Conservation (phyloP, 768 basidiomycete species). For the Pulveroboletus sp. region DNA sequence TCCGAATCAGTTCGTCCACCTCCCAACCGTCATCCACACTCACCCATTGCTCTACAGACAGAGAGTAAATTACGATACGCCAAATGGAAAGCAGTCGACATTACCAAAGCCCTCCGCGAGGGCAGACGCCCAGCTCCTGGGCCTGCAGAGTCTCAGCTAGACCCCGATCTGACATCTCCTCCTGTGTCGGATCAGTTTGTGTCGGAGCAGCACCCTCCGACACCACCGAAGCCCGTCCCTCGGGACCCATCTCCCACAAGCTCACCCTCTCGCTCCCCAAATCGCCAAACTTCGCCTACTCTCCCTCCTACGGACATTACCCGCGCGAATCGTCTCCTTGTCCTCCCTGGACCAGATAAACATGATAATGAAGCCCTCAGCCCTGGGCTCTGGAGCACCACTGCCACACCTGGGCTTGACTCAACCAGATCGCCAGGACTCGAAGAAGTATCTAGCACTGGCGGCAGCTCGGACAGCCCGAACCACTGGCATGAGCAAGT, state of each 20-base stretch:
- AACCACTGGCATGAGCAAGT: slow-evolving; percentile 28
- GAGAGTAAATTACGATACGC: slow-evolving; percentile 89
- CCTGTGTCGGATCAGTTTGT: slow-evolving; percentile 13
- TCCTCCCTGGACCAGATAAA: slow-evolving; percentile 19
- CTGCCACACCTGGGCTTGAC: slow-evolving; percentile 65
- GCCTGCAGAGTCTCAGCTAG: slow-evolving; percentile 49
- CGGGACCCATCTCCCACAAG: slow-evolving; percentile 25
- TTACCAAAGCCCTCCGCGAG: slow-evolving; percentile 92
- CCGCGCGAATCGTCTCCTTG: slow-evolving; percentile 27
- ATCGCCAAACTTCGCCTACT: slow-evolving; percentile 31
- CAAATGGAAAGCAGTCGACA: slow-evolving; percentile 97
- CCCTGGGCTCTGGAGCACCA: slow-evolving; percentile 69
- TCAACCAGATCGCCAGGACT: slow-evolving; percentile 14
- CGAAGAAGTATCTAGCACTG: slow-evolving; percentile 13
- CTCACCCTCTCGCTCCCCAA: slow-evolving; percentile 24
- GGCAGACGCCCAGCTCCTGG: slow-evolving; percentile 80
- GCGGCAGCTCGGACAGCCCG: slow-evolving; percentile 17
- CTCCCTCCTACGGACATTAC: slow-evolving; percentile 27
- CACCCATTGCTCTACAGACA: slow-evolving; percentile 42
- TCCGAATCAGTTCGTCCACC: slow-evolving; percentile 50
- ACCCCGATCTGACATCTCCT: slow-evolving; percentile 17
- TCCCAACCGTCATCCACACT: not conserved
- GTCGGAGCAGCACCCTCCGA: slow-evolving; percentile 13
- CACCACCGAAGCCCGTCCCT: slow-evolving; percentile 18
- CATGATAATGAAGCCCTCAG: slow-evolving; percentile 35